Evolutionary conservation across 2,329 filamentous ascomycete genomes (phyloP).

Genomic region (Huntiella decipiens): DNA sequence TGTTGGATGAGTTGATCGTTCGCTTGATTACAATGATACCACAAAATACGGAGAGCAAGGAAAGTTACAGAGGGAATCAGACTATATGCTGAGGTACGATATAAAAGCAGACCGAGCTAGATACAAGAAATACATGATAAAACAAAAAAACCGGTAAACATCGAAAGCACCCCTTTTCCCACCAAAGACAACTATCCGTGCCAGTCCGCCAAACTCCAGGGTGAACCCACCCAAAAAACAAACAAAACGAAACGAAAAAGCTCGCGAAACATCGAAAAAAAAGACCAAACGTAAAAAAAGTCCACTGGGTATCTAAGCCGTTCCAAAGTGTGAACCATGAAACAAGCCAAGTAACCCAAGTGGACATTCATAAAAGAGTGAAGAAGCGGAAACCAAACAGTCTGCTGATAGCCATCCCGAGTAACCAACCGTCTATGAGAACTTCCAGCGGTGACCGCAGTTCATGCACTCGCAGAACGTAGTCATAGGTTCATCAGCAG

Average conservation of each 20-base stretch:
- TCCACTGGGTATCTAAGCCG: not conserved
- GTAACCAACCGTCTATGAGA: constrained; percentile 19
- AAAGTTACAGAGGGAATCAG: not conserved
- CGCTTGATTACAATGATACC: not conserved
- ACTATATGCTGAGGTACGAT: too few species aligned
- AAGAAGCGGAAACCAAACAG: not conserved
- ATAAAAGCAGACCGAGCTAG: too few species aligned
- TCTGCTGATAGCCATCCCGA: not conserved
- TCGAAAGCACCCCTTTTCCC: not conserved
- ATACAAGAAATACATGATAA: not conserved
- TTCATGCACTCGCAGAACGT: constrained; percentile 55
- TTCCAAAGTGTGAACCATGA: not conserved
- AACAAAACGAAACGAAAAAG: not conserved
- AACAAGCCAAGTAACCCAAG: not conserved
- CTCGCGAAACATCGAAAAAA: not conserved
- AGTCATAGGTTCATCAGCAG: constrained; percentile 84
- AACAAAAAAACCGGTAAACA: not conserved
- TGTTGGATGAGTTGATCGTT: too few species aligned
- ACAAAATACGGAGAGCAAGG: not conserved
- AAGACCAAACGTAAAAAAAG: not conserved
- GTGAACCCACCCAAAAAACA: not conserved
- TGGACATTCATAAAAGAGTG: too few species aligned
- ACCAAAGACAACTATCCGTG: not conserved
- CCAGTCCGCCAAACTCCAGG: not conserved
- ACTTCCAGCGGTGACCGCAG: constrained; percentile 56